A percentile compares a stretch with the other conserved stretches of the same genome.
phyloP scores from a whole-genome alignment of 768 basidiomycete genomes.

The Leccinellum albellum region DNA sequence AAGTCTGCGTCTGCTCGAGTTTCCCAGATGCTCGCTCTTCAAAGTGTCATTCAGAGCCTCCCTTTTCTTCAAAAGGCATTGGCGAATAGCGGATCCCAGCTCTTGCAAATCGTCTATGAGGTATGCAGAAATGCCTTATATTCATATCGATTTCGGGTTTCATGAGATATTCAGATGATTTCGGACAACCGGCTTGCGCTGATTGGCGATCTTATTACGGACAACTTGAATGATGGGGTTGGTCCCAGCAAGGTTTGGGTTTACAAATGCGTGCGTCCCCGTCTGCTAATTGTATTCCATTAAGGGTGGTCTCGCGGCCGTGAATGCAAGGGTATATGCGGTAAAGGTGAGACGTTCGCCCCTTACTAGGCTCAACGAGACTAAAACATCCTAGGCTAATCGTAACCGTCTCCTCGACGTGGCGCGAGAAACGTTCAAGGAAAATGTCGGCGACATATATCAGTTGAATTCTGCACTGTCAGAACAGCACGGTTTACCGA shows the following conservation, averaged over 20 bases:
- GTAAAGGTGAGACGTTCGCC: slow-evolving; percentile 50
- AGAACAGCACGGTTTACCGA: slow-evolving; percentile 60
- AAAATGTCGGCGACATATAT: slow-evolving; percentile 87
- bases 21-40: slow-evolving; percentile 74
- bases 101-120: slow-evolving; percentile 60
- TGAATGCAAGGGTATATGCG: slow-evolving; percentile 85
- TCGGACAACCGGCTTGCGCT: slow-evolving; percentile 64
- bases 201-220: slow-evolving; percentile 57
- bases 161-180: slow-evolving; percentile 50
- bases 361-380: background rate
- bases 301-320: slow-evolving; percentile 67
- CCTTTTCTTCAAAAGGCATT: slow-evolving; percentile 64
- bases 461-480: slow-evolving; percentile 57
- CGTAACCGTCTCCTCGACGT: slow-evolving; percentile 86
- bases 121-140: slow-evolving; percentile 33
- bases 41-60: slow-evolving; percentile 65
- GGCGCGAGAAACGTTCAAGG: slow-evolving; percentile 90
- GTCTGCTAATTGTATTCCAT: background rate
- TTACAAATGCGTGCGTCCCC: background rate
- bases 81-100: slow-evolving; percentile 48
- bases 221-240: slow-evolving; percentile 71
- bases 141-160: background rate
- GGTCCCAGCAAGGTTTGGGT: slow-evolving; percentile 53
- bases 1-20: slow-evolving; percentile 69
- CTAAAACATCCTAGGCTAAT: slow-evolving; percentile 48